Conservation (phyloP, 192 early-diverging fungal genomes). For the Entomortierella parvispora region DNA sequence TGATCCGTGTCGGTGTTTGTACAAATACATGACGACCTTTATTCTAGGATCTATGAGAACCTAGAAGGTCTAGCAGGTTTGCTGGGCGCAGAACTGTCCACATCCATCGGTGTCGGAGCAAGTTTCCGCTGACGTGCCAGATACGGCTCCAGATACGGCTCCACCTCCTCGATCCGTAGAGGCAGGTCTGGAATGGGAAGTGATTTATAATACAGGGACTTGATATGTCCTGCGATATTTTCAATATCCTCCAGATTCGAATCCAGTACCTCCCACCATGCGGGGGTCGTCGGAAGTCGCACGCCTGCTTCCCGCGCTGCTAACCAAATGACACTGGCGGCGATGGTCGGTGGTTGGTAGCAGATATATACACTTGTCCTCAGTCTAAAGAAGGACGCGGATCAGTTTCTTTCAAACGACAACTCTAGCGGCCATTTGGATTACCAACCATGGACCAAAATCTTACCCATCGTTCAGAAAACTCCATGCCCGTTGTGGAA, state of each 20-base stretch:
- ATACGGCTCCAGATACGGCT: slow-evolving; percentile 39
- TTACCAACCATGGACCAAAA: background rate
- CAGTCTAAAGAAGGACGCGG: slow-evolving; percentile 57
- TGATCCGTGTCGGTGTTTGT: background rate
- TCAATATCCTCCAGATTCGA: slow-evolving; percentile 72
- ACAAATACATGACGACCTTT: background rate
- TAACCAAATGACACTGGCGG: slow-evolving; percentile 87
- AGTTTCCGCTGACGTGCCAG: slow-evolving; percentile 4
- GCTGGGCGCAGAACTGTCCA: background rate
- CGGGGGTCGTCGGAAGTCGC: slow-evolving; percentile 74
- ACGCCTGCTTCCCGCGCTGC: slow-evolving; percentile 74
- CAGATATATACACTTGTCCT: slow-evolving; percentile 79
- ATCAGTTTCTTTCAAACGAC: background rate
- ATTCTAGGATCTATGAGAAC: slow-evolving; percentile 1
- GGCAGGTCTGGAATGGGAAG: slow-evolving; percentile 64
- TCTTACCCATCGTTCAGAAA: slow-evolving; percentile 90
- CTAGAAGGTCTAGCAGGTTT: background rate
- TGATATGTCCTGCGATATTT: slow-evolving; percentile 69
- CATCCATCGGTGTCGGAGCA: background rate
- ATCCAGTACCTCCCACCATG: slow-evolving; percentile 93
- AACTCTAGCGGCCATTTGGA: background rate
- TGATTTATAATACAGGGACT: slow-evolving; percentile 64
- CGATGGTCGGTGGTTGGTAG: slow-evolving; percentile 85
- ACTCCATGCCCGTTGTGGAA: slow-evolving; percentile 94
- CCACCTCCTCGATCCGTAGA: slow-evolving; percentile 64